Base-by-base conservation (phyloP, 2,329 filamentous ascomycete genomes). In the Ceratocystis albifundus region DNA sequence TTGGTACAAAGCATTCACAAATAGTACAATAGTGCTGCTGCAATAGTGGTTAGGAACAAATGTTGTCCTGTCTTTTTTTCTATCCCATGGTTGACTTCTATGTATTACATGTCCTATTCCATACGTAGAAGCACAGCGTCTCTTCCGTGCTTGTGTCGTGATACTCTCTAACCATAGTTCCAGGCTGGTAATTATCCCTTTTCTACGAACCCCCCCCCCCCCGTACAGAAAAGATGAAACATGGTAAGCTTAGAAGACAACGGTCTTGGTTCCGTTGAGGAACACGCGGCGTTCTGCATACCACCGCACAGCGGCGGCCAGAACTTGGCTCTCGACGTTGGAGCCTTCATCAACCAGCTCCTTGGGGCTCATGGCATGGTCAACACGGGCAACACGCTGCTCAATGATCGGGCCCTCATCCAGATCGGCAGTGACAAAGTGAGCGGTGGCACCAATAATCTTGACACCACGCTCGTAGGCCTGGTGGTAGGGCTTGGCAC, bases 321-420 rank as follows among this genome's bases (percentile, higher is more conserved):
- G 76, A 5, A 92, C 89, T 75, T 90, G 88, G 73, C 87, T 90
- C 80, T 94, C 89, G 8, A 93, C 87, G 70, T 90, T 92, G 71
- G 87, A 89, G 12, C 89, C 89, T 74, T 91, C 88, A 71, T 89
- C 86, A 1, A 89, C 87, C 73, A 93, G 75, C 73, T 88, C 84
- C 79, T 88, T 89, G 20, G 89, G 81, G 71, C 82, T 86, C 83
- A 91, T 84, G 70, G 80, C 82, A 76, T 94, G 89, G 74, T 90
- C 87, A 30, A 93, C 89, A 17, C 89, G 79, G 4, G 86, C 82
- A 65, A 93, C 85, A 66, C 88, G 82, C 81, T 94, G 89, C 81
- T 93, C 89, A 71, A 94, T 94, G 71, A 94, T 94, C 10, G 89
- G 89, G 1, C 89, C 89, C 78, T 94, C 89, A 72, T 94, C 89